phyloP scores from a whole-genome alignment of 257 asterid species.

The Pogostemon cablin region DNA sequence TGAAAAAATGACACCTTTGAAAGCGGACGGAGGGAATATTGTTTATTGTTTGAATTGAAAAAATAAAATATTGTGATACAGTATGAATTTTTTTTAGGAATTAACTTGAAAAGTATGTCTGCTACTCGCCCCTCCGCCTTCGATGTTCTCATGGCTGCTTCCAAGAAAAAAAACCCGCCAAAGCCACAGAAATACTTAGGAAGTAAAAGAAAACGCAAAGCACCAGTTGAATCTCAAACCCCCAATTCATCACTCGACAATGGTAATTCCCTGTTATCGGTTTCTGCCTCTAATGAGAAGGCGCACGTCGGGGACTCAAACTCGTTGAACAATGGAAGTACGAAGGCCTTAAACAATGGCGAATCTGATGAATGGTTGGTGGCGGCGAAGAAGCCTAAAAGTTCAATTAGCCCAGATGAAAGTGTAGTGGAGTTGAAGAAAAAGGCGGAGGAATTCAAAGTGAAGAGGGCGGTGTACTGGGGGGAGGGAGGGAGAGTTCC shows the following conservation, averaged over 20 bases:
- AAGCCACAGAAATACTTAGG: conserved; percentile 53
- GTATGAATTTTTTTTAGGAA: no score
- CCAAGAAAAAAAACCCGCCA: conserved; percentile 46
- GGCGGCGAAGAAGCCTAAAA: conserved; percentile 52
- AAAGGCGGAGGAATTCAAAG: conserved; percentile 62
- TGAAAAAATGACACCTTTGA: no score
- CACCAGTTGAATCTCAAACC: conserved; percentile 42
- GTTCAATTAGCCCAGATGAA: conserved; percentile 59
- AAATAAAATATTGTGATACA: no score
- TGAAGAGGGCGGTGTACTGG: conserved; percentile 83
- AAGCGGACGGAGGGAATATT: no score
- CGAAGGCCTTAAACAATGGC: conserved; percentile 2
- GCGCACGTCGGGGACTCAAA: conserved; percentile 26
- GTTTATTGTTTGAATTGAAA: no score
- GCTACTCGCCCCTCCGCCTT: conserved; percentile 67
- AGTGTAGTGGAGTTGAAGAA: conserved; percentile 72
- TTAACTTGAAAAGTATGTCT: conserved; percentile 60
- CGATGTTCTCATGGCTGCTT: conserved; percentile 74
- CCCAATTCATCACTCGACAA: conserved; percentile 16
- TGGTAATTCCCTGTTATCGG: neutral
- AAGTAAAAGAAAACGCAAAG: conserved; percentile 47
- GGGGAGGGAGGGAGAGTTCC: conserved; percentile 78
- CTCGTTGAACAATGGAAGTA: conserved; percentile 7
- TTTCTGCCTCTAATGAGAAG: conserved; percentile 25
- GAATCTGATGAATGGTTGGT: conserved; percentile 32